Base-by-base conservation (phyloP, 345 rosid species). In the Nasturtium officinale region DNA sequence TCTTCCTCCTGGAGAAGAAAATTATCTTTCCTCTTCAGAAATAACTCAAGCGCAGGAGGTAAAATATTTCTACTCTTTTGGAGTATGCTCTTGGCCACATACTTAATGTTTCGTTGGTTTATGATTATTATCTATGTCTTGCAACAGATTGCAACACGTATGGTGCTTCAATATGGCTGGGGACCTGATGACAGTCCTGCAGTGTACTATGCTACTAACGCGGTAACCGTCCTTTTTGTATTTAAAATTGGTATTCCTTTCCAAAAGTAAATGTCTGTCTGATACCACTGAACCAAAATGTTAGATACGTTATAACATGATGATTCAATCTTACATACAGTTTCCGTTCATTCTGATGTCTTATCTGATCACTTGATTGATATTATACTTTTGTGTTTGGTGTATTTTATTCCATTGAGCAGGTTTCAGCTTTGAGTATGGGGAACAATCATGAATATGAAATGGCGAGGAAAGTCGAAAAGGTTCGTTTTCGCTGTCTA, bases 111-210 rank as follows among this genome's bases (percentile, higher is more conserved):
- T 7, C 50, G 1, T 42, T 29, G 25, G 61, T 30, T n/a, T 64
- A 52, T 47, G 71, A 65, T 76, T 55, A 61, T 55, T 32, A 29
- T 80, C 23, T 77, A 62, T 57, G 57, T 76, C 8, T 79, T 76
- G 65, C 73, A 58, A 80, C 87, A 90, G 96, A 89, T 90, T 74
- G 98, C 97, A 25, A 90, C 98, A 65, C 72, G 96, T 61, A 93
- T 93, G 98, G 97, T 93, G 79, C 88, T 90, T 83, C 96, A 90
- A 67, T 93, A 89, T 74, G 98, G 96, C 10, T 90, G 98, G 98
- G 98, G 97, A 25, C 97, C 98, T 23, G 96, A 93, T 78, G 97
- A 89, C 78, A 87, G 89, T 82, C 91, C 96, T 47, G 97, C 94
- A 30, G 83, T 90, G 37, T 90, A 89, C 87, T 86, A 86, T 57